Evolutionary conservation across 345 rosid species (phyloP).

Genomic region (Sonneratia caseolaris): DNA sequence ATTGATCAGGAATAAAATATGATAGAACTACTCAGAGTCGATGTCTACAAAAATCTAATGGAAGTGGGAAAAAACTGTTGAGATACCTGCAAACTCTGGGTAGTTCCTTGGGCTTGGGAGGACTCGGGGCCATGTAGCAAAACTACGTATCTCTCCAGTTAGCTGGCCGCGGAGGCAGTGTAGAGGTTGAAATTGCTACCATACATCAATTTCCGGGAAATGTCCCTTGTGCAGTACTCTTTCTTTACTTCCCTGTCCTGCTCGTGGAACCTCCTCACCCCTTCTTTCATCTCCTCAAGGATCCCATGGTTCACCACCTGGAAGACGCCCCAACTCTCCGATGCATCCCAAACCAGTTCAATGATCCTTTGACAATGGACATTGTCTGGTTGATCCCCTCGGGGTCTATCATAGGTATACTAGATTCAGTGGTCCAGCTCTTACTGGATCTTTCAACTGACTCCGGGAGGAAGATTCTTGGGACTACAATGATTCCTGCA

Average conservation of each 20-base stretch:
- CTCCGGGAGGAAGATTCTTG: slow-evolving; percentile 9
- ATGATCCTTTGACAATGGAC: background rate
- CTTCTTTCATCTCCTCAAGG: slow-evolving; percentile 19
- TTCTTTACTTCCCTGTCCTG: slow-evolving; percentile 19
- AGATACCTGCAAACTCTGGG: slow-evolving; percentile 31
- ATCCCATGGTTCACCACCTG: slow-evolving; percentile 31
- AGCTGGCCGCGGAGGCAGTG: slow-evolving; percentile 15
- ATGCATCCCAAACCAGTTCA: slow-evolving; percentile 9
- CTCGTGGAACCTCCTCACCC: slow-evolving; percentile 17
- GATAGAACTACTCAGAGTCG: too few relatives aligned
- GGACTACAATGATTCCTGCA: slow-evolving; percentile 10
- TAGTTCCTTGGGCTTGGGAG: slow-evolving; percentile 25
- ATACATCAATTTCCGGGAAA: slow-evolving; percentile 11
- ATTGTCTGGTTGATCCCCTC: background rate
- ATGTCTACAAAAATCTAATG: too few relatives aligned
- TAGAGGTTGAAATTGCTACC: slow-evolving; percentile 36
- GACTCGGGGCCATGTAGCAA: slow-evolving; percentile 26
- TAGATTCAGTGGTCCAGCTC: background rate
- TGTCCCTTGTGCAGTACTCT: slow-evolving; percentile 13
- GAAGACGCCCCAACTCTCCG: slow-evolving; percentile 20
- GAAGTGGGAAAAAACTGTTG: too few relatives aligned
- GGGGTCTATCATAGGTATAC: slow-evolving; percentile 37
- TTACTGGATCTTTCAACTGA: background rate
- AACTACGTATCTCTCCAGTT: slow-evolving; percentile 36
- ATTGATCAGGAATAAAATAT: too few relatives aligned